phyloP scores from a whole-genome alignment of 1,284 basidiomycete genomes.

The Irpex sp. region DNA sequence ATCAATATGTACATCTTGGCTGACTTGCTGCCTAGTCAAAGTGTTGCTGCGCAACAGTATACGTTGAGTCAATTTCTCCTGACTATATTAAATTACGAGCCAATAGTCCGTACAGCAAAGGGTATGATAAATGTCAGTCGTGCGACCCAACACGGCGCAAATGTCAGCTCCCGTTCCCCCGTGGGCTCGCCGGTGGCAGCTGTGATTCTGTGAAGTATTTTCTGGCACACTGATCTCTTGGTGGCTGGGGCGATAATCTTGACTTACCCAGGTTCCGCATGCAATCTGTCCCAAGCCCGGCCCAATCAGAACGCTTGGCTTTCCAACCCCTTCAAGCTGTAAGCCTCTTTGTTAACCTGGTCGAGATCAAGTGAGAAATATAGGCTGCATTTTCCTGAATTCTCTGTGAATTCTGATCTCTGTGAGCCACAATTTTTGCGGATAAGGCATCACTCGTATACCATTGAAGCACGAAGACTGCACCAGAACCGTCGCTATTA shows the following conservation, averaged over 20 bases:
- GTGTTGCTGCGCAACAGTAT: too few relatives aligned
- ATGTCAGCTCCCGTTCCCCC: background rate
- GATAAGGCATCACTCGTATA: background rate
- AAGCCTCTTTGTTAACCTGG: background rate
- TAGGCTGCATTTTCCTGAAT: too few relatives aligned
- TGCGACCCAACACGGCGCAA: background rate
- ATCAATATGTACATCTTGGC: background rate
- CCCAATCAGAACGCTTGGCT: background rate
- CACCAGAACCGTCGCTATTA: too few relatives aligned
- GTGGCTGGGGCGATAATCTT: background rate
- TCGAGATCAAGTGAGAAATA: too few relatives aligned
- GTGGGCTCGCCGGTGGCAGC: background rate
- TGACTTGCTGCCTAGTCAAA: background rate
- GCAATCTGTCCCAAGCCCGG: background rate
- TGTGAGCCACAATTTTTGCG: background rate
- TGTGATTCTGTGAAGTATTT: background rate
- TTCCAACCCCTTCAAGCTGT: background rate
- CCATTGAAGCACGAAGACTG: too few relatives aligned
- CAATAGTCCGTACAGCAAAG: too few relatives aligned
- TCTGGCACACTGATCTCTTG: background rate
- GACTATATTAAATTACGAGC: too few relatives aligned
- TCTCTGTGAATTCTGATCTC: too few relatives aligned
- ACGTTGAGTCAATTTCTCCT: too few relatives aligned
- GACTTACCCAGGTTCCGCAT: background rate
- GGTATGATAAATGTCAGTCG: background rate